Evolutionary conservation across 1,139 yeast species (phyloP), one percentile per base, ranked within the genome.

Genomic region (Scheffersomyces segobiensis): DNA sequence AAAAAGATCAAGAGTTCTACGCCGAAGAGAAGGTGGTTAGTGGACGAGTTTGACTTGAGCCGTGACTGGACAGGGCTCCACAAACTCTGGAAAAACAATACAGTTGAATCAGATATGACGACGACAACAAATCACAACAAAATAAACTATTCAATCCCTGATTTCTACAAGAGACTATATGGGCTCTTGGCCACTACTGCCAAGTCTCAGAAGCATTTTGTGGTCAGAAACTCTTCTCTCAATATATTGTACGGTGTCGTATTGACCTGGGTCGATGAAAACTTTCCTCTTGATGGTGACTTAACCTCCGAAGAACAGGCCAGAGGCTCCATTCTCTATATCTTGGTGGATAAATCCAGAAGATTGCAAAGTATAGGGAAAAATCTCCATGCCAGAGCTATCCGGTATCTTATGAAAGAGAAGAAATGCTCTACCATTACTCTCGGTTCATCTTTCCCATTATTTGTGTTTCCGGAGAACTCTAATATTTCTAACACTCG

Each of bases 311-410:
- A 60, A 50, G 17, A 71, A 67, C 59, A 68, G 17, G 51, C 72
- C 8, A 20, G 50, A 48, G 91, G 91, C 0, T 74, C 81, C 51
- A 75, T 87, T 3, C 64, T 82, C 57, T 80, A 79, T 68, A 63
- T 87, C 6, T 68, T 85, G 63, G 90, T 87, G 7, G 89, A 85
- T 60, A 84, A 82, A 57, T 74, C 86, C 22, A 83, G 86, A 59
- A 71, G 89, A 50, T 74, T 81, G 46, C 87, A 86, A 72, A 82
- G 86, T 57, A 81, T 87, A 52, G 91, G 90, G 10, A 80, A 82
- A 59, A 83, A 84, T 62, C 71, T 87, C 53, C 88, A 86, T 65
- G 77, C 81, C 12, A 74, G 87, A 53, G 89, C 89, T 0, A 72
- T 85, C 55, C 71, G 85, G 57, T 85, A 86, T 66, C 72, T 87